Evolutionary conservation across 2,329 filamentous ascomycete genomes (phyloP), one percentile per base, ranked within the genome.

Genomic region (Monosporascus cannonballus): DNA sequence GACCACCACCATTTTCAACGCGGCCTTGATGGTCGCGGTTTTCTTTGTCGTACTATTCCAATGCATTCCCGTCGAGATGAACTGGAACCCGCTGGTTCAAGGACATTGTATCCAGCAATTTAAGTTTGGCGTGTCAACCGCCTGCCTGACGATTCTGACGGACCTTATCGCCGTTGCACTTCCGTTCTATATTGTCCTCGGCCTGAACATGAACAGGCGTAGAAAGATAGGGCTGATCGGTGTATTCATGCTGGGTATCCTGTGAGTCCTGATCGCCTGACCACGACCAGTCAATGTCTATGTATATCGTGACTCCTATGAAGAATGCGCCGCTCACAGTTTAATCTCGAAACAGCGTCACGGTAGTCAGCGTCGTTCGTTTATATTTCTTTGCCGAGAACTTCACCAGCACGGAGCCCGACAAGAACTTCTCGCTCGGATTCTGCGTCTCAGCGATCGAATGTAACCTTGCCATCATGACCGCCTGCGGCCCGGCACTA

Each of bases 131-230:
- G 52, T 59, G 2, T 52, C 37, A 5, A 56, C 57, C 15, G 57
- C 57, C 22, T 57, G 61, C 1, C 52, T 74, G 15, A 73, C 69
- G 4, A 73, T 75, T 27, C 37, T 72, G 9, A 73, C 71, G 1
- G 73, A 75, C 22, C 56, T 74, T 0, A 55, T 73, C 36, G 62
- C 72, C 1, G 62, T 74, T 6, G 50, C 64, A 0, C 58, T 76
- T n/a, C 73, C 73, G 0, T 69, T 73, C 39, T 71, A 68, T 55
- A 69, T 74, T 27, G 74, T 75, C 50, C 51, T 69, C 2, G 66
- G 67, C 0, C 59, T 75, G n/a, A 68, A 69, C 18, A 72, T 75
- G 61, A 63, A 64, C 9, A 63, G 60, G 14, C 66, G 63, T 25
- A 63, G 66, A 8, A 73, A 73, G 52, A 55, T 69, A 4, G 70